Conservation (phyloP, 2,329 filamentous ascomycete species). For the Onygenales sp. region DNA sequence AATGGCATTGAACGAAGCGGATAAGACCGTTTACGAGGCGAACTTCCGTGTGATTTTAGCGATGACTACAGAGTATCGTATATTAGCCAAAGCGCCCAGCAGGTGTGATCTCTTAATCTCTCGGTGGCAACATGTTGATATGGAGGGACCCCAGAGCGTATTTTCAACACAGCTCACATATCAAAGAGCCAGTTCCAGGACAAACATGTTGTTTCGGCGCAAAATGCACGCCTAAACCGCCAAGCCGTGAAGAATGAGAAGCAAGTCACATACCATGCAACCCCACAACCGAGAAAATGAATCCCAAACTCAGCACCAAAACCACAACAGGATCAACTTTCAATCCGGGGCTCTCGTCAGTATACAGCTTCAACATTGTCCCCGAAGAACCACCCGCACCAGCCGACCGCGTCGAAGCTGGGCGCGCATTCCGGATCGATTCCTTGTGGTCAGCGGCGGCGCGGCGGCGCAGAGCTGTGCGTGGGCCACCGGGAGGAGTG, state of each 20-base stretch:
- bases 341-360: constrained; percentile 91
- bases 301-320: constrained; percentile 88
- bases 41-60: constrained; percentile 90
- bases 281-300: constrained; percentile 97
- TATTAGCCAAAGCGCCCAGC: constrained; percentile 11
- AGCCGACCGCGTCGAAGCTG: constrained; percentile 83
- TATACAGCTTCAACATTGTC: constrained; percentile 99
- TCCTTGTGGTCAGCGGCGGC: constrained; percentile 96
- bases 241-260: background rate
- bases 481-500: constrained; percentile 82
- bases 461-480: constrained; percentile 88
- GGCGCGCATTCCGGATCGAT: constrained; percentile 86
- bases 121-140: no score
- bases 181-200: no score
- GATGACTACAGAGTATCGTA: constrained; percentile 55
- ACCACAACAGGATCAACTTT: constrained; percentile 98
- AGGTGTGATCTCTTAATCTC: background rate
- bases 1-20: background rate
- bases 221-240: background rate
- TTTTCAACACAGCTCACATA: no score
- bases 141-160: no score
- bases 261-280: constrained; percentile 70
- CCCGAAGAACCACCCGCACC: constrained; percentile 93
- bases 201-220: background rate
- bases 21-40: constrained; percentile 39